Base-by-base conservation (phyloP, 371 early-diverging fungal genomes). In the Rhizomucor miehei region DNA sequence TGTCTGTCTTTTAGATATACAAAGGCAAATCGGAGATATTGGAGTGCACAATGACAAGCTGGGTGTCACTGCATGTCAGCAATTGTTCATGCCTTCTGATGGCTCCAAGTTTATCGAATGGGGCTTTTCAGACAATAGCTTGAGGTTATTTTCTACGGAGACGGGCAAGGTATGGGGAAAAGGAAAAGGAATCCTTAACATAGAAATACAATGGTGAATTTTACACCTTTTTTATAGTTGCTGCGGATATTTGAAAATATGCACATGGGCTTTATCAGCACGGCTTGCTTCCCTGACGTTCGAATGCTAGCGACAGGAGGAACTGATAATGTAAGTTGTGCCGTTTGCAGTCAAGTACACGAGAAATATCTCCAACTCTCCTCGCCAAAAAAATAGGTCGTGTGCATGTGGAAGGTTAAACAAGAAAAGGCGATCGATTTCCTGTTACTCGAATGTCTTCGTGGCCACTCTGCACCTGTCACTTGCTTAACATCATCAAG, bases 261-360 rank as follows among this genome's bases (percentile, higher is more conserved):
- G 74, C 91, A 91, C 62, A 60, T 82, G 44, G 88, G 86, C 10
- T 76, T 73, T 36, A 80, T 89, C 44, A 87, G 85, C 12, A 61
- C 78, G 37, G 86, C 82, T n/a, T 74, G 71, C 19, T 87, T 88
- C 63, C 76, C 83, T 0, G 85, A 85, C 54, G 74, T 77, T n/a
- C 71, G 82, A 6, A 87, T 82, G 0, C 59, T 91, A 41, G 75
- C 89, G 3, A 91, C 90, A 6, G 88, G 87, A 12, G 87, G 89
- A 16, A 77, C 82, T 8, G 91, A 91, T 59, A 75, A 68, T 56
- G 84, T 85, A 68, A 63, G 65, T 37, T 53, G 52, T 12, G 45
- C 25, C 13, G 25, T 24, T 10, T 14, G 12, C 43, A 23, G 48
- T 24, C 19, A 41, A 12, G n/a, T 25, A 17, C 13, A 19, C 23